Percentiles rank a stretch among this genome's conserved stretches.
These are phyloP conservation scores for Ascocoryne sarcoides DNA, from an alignment of 2,329 filamentous ascomycete genomes.

Conservation along the genomic window DNA sequence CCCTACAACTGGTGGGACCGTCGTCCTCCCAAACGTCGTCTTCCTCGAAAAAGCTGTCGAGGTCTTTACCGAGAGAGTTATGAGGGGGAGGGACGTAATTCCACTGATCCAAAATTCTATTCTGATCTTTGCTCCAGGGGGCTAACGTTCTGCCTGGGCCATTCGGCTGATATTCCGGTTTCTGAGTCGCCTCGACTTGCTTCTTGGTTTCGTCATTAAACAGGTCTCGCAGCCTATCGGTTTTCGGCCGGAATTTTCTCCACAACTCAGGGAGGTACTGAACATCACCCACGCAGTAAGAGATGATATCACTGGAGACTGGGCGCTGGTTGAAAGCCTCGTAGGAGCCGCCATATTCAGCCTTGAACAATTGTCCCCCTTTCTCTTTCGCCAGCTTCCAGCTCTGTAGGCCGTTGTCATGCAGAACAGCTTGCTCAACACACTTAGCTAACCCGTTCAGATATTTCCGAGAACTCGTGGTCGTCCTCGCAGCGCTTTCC, in stretches of 20 bases:
- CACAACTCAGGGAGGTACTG: conserved; percentile 33
- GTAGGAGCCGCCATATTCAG: conserved; percentile 36
- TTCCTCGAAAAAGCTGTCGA: conserved; percentile 12
- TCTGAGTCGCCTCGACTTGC: conserved; percentile 19
- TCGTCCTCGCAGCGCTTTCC: conserved; percentile 8
- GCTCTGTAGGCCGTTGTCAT: conserved; percentile 1
- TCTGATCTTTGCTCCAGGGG: conserved; percentile 25
- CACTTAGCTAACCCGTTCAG: conserved; percentile 34
- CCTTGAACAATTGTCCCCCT: conserved; percentile 23
- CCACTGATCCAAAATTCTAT: conserved; percentile 21
- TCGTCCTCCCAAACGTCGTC: conserved; percentile 12
- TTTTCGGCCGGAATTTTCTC: conserved; percentile 11
- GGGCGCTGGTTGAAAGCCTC: conserved; percentile 40
- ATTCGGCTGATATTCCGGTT: conserved; percentile 18
- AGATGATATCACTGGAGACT: conserved; percentile 29
- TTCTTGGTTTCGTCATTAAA: conserved; percentile 16
- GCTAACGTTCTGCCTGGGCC: conserved; percentile 19
- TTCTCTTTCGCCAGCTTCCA: conserved; percentile 29
- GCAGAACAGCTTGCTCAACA: conserved; percentile 17
- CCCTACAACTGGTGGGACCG: conserved; percentile 7
- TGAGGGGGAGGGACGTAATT: conserved; percentile 18
- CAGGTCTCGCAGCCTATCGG: conserved; percentile 12
- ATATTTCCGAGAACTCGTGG: conserved; percentile 12
- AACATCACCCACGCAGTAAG: conserved; percentile 41
- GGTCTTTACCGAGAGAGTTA: background rate